Percentiles rank a stretch among this genome's conserved stretches.
Conservation (phyloP, 257 asterid species). For the Solanum dulcamara region DNA sequence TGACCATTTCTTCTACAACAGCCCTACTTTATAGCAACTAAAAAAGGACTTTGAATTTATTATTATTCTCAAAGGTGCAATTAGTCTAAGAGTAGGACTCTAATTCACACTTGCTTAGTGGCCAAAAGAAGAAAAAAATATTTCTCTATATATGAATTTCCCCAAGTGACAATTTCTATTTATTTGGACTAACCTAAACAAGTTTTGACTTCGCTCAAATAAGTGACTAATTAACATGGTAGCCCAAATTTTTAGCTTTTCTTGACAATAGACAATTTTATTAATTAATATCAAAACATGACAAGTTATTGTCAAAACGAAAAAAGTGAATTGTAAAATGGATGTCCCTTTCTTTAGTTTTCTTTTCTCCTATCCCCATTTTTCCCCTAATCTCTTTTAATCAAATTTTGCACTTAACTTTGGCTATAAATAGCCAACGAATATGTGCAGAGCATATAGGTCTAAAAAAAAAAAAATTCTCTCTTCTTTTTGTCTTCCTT, state of each 20-base stretch:
- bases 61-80: neutral
- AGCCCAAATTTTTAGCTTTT: neutral
- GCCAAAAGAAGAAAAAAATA: neutral
- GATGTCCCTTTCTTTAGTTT: too few species aligned
- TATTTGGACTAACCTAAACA: neutral
- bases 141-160: neutral
- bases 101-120: neutral
- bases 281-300: neutral
- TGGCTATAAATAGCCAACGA: too few species aligned
- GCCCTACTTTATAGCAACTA: neutral
- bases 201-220: neutral
- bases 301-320: neutral
- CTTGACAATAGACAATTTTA: neutral
- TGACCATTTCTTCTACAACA: neutral
- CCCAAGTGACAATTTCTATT: neutral
- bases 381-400: too few species aligned
- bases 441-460: too few species aligned
- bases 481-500: too few species aligned
- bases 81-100: neutral
- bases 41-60: neutral
- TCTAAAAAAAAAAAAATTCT: too few species aligned
- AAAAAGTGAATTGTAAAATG: too few species aligned
- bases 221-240: neutral
- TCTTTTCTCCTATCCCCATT: too few species aligned
- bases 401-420: too few species aligned